Evolutionary conservation across 345 rosid species (phyloP).

Genomic region (Arabidopsis thaliana): DNA sequence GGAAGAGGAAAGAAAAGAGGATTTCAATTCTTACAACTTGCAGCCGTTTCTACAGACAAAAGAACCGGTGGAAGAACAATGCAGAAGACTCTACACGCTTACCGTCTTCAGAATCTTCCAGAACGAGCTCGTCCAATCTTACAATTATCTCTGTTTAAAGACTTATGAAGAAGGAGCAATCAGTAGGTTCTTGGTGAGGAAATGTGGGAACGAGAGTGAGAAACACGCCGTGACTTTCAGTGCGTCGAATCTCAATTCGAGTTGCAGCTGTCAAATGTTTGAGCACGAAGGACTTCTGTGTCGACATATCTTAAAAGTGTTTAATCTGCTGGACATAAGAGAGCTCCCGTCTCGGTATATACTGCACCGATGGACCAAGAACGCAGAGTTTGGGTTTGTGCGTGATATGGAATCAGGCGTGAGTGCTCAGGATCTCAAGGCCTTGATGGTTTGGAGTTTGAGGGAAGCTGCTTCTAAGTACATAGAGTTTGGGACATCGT

Average conservation of each 20-base stretch:
- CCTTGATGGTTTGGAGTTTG: slow-evolving; percentile 86
- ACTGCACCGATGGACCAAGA: slow-evolving; percentile 85
- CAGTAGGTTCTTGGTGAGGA: slow-evolving; percentile 66
- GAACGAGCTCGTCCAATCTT: slow-evolving; percentile 72
- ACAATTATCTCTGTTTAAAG: slow-evolving; percentile 67
- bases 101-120: slow-evolving; percentile 77
- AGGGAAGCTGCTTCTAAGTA: slow-evolving; percentile 85
- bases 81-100: slow-evolving; percentile 78
- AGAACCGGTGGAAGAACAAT: slow-evolving; percentile 85
- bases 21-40: slow-evolving; percentile 69
- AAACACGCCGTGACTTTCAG: slow-evolving; percentile 70
- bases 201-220: slow-evolving; percentile 75
- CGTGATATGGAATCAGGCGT: slow-evolving; percentile 62
- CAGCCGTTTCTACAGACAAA: slow-evolving; percentile 74
- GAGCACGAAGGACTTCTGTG: slow-evolving; percentile 88
- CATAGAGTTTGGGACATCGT: slow-evolving; percentile 69
- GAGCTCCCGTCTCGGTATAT: slow-evolving; percentile 78
- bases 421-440: slow-evolving; percentile 65
- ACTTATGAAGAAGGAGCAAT: slow-evolving; percentile 77
- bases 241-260: slow-evolving; percentile 62
- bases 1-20: slow-evolving; percentile 84
- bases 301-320: slow-evolving; percentile 78
- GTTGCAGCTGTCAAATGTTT: slow-evolving; percentile 93
- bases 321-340: slow-evolving; percentile 65
- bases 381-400: slow-evolving; percentile 72